Base-by-base conservation (phyloP, 345 rosid species). In the Eucalyptus fibrosa region DNA sequence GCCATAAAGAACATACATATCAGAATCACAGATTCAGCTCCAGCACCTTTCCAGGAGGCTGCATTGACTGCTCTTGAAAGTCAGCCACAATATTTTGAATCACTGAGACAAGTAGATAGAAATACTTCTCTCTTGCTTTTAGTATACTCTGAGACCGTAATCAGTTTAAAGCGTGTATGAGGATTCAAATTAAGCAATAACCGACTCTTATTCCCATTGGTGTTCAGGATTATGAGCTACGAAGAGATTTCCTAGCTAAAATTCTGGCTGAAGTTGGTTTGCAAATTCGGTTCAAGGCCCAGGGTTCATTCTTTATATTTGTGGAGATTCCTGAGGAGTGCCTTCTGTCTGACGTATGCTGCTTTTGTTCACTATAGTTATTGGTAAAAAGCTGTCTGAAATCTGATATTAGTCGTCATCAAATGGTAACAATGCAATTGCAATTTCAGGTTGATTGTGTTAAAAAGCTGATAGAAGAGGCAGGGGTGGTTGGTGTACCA, bases 11-110 rank as follows among this genome's bases (percentile, higher is more conserved):
- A 94, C 91, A 95, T 95, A 89, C 96, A 95, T 87, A 53, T 92
- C 85, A 94, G 87, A 90, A 49, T 95, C 87, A 94, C 96, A 9
- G 96, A 95, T 93, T 94, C 94, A 11, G 96, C 96, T 86, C 96
- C 97, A 60, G 95, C 96, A 16, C 96, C 97, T 50, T 95, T 95
- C 93, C 97, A 95, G 77, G 96, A 94, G 89, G 97, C 97, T 90
- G 95, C 97, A 0, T 69, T 69, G 81, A 91, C 91, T 26, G 96
- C 97, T 90, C 88, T 95, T 89, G 91, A 86, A 69, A 92, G 94
- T 90, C 92, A 92, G 15, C 86, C 90, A 7, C 91, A 93, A 40
- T 95, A 93, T 89, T 95, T 92, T 87, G 92, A 92, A 65, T 91
- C 90, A 26, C 45, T 95, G 91, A 93, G 93, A 94, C 90, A 88